Evolutionary conservation across 2,329 filamentous ascomycete genomes (phyloP).

Genomic region (Cryphonectria parasitica): DNA sequence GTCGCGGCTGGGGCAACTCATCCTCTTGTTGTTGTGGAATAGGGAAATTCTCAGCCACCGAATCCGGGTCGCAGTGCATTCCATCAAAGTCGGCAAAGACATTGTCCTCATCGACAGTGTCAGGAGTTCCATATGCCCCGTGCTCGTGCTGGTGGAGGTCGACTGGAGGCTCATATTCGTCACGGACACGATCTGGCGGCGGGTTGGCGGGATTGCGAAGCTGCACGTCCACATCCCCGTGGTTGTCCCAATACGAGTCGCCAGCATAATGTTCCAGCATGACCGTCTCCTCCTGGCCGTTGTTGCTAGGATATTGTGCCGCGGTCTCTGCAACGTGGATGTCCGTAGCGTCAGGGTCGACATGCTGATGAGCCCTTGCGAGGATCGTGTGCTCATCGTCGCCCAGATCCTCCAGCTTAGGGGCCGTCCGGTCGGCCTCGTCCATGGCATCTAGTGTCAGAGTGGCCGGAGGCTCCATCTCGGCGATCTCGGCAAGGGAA

Average conservation of each 20-base stretch:
- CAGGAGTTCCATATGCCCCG: slow-evolving; percentile 57
- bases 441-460: slow-evolving; percentile 58
- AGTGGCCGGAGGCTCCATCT: slow-evolving; percentile 55
- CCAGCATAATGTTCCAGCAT: slow-evolving; percentile 29
- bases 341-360: slow-evolving; percentile 37
- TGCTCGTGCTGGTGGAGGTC: slow-evolving; percentile 51
- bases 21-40: slow-evolving; percentile 18
- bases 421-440: slow-evolving; percentile 51
- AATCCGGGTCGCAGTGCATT: slow-evolving; percentile 69
- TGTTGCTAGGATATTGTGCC: slow-evolving; percentile 15
- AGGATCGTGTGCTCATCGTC: slow-evolving; percentile 46
- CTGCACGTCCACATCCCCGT: slow-evolving; percentile 18
- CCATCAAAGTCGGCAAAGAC: slow-evolving; percentile 84
- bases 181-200: slow-evolving; percentile 24
- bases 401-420: slow-evolving; percentile 38
- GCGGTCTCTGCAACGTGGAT: slow-evolving; percentile 30
- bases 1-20: slow-evolving; percentile 31
- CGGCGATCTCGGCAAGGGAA: slow-evolving; percentile 60
- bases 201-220: slow-evolving; percentile 23
- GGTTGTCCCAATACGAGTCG: slow-evolving; percentile 27
- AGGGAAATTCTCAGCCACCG: slow-evolving; percentile 32
- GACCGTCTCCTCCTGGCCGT: slow-evolving; percentile 28
- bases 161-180: slow-evolving; percentile 32
- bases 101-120: slow-evolving; percentile 67
- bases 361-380: slow-evolving; percentile 41